Conservation (phyloP, 192 early-diverging fungal genomes). For the Linnemannia zychae region DNA sequence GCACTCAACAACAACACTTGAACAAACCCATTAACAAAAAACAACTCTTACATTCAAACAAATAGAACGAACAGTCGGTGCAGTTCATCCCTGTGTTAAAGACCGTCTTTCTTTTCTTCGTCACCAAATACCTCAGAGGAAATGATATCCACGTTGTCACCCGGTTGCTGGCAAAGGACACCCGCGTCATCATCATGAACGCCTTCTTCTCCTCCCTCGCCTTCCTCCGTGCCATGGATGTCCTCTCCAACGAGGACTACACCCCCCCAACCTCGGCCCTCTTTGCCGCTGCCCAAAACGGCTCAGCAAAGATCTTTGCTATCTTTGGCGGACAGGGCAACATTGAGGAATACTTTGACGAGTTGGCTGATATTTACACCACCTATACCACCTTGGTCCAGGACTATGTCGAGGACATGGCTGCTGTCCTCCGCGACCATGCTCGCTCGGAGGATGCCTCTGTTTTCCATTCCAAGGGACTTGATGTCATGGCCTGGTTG, state of each 20-base stretch:
- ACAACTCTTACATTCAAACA: slow-evolving; percentile 1
- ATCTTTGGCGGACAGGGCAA: slow-evolving; percentile 98
- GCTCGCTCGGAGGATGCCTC: slow-evolving; percentile 72
- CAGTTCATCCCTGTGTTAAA: slow-evolving; percentile 80
- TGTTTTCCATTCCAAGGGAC: slow-evolving; percentile 79
- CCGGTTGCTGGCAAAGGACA: slow-evolving; percentile 66
- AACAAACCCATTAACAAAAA: not conserved
- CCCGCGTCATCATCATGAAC: slow-evolving; percentile 73
- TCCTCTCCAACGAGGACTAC: slow-evolving; percentile 54
- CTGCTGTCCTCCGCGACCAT: slow-evolving; percentile 73
- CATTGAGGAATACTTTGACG: slow-evolving; percentile 95
- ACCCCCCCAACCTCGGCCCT: slow-evolving; percentile 72
- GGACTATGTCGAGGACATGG: slow-evolving; percentile 83
- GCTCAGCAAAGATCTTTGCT: slow-evolving; percentile 78
- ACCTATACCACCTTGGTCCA: slow-evolving; percentile 85
- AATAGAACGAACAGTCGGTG: slow-evolving; percentile 56
- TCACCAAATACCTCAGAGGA: slow-evolving; percentile 77
- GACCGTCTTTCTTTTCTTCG: slow-evolving; percentile 82
- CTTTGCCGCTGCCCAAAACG: slow-evolving; percentile 72
- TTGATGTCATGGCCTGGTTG: slow-evolving; percentile 91
- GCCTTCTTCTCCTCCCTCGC: slow-evolving; percentile 85
- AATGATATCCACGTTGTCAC: slow-evolving; percentile 90
- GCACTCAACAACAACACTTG: not conserved
- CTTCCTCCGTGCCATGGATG: slow-evolving; percentile 65
- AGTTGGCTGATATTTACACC: slow-evolving; percentile 82